A percentile compares a stretch with the other conserved stretches of the same genome.
Conservation (phyloP, 108 stramenopile genomes). For the Discostella stelligeroides region DNA sequence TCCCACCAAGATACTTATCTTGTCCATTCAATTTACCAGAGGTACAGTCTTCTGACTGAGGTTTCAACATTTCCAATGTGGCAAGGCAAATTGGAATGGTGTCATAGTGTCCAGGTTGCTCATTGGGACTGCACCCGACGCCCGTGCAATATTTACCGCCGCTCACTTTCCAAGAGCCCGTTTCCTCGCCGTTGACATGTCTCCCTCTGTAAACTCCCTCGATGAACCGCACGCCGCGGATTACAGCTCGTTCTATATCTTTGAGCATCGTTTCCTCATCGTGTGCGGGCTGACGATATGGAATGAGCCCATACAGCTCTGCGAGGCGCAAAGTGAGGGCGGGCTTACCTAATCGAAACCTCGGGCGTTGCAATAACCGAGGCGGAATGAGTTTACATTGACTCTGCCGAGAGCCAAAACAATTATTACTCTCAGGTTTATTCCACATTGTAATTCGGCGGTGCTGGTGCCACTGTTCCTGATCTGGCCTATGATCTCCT, state of each 20-base stretch:
- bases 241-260: constrained; percentile 50
- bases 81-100: constrained; percentile 29
- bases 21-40: constrained; percentile 38
- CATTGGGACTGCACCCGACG: neutral
- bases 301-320: constrained; percentile 69
- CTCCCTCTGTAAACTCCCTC: constrained; percentile 21
- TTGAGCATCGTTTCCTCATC: constrained; percentile 19
- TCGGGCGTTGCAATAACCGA: constrained; percentile 38
- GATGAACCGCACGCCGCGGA: constrained; percentile 63
- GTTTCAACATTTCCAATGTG: constrained; percentile 15
- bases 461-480: constrained; percentile 51
- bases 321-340: constrained; percentile 57
- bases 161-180: constrained; percentile 16
- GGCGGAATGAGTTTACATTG: constrained; percentile 17
- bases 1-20: constrained; percentile 76
- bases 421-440: neutral
- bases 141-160: constrained; percentile 3
- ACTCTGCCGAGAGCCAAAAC: neutral
- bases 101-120: neutral
- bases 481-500: constrained; percentile 53
- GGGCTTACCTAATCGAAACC: constrained; percentile 61
- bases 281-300: constrained; percentile 33
- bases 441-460: constrained; percentile 35
- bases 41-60: constrained; percentile 12
- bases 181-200: constrained; percentile 8